Evolutionary conservation across 148 eudicot species (phyloP), one percentile per base, ranked within the genome.

Genomic region (Linanthus parryae): DNA sequence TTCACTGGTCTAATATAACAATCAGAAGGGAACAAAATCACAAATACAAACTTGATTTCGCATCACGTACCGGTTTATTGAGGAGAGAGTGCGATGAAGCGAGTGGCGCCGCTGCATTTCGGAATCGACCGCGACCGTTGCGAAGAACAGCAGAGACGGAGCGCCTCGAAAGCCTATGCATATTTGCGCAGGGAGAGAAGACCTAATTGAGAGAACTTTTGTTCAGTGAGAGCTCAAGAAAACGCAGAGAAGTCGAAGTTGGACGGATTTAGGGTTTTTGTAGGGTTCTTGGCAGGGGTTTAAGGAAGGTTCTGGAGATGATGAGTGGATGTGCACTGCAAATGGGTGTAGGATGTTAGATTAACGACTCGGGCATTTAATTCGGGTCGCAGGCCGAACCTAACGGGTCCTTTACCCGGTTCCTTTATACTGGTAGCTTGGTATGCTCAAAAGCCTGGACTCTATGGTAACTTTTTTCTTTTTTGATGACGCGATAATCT

Each of bases 81-180:
- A 60, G 30, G 16, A 59, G 51, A 44, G 16, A 14, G 20, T 35
- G 29, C 18, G 65, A 15, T 10, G 75, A 59, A 41, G 77, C 35
- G 12, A 76, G 14, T 17, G 85, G 52, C 0, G 76, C 72, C 14
- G 79, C 62, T 4, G 68, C 64, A 54, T 57, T 64, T 15, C 82
- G 71, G 71, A 65, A 61, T 34, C 69, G 71, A 0, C 55, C 53
- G 59, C 64, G 68, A 8, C 77, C 74, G 60, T 51, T 57, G 61
- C 75, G 81, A 6, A 84, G 77, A 37, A 82, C 17, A 1, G 77
- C 41, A 16, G 78, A 67, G 43, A 84, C 72, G 29, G 94, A 77
- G 41, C 84, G 78, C 43, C 78, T 68, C 15, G 86, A 70, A 7
- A 84, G 56, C 58, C 78, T 74, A 58, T 84, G 77, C 94, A 88